Percentiles rank a stretch among this genome's conserved stretches.
Evolutionary conservation across 805 yeast genomes (phyloP).

Genomic region (Wickerhamiella nectarea): DNA sequence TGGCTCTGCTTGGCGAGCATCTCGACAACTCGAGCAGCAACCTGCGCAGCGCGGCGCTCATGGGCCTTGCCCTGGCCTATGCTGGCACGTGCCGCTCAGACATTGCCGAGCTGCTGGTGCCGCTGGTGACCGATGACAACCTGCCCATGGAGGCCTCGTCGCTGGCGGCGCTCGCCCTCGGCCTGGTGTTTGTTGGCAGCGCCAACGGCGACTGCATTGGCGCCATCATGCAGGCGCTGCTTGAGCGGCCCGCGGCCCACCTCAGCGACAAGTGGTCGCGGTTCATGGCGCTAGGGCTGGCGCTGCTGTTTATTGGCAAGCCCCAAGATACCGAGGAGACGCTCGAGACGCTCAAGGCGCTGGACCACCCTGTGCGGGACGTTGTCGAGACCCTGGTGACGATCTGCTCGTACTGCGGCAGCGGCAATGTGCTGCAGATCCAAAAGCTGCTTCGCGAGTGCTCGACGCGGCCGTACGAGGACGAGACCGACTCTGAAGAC

Average conservation of each 20-base stretch:
- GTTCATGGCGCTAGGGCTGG: constrained; percentile 84
- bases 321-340: constrained; percentile 85
- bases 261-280: constrained; percentile 76
- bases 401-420: constrained; percentile 91
- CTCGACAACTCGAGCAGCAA: constrained; percentile 49
- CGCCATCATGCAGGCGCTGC: constrained; percentile 75
- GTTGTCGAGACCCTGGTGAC: constrained; percentile 81
- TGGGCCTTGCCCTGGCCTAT: constrained; percentile 87
- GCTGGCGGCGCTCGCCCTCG: constrained; percentile 79
- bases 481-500: constrained; percentile 45
- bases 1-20: constrained; percentile 69
- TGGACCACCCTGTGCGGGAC: constrained; percentile 86
- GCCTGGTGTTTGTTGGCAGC: constrained; percentile 91
- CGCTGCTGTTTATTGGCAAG: constrained; percentile 83
- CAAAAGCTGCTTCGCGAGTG: constrained; percentile 84
- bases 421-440: constrained; percentile 91
- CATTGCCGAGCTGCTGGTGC: constrained; percentile 59
- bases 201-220: constrained; percentile 90
- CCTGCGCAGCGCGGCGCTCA: constrained; percentile 66
- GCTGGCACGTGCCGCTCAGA: constrained; percentile 89
- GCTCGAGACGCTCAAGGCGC: constrained; percentile 82
- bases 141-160: constrained; percentile 66
- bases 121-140: constrained; percentile 67
- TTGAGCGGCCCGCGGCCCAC: constrained; percentile 71
- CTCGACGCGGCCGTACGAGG: constrained; percentile 47